Evolutionary conservation across 805 yeast genomes (phyloP), one percentile per base, ranked within the genome.

Genomic region (Starmerella bombi): DNA sequence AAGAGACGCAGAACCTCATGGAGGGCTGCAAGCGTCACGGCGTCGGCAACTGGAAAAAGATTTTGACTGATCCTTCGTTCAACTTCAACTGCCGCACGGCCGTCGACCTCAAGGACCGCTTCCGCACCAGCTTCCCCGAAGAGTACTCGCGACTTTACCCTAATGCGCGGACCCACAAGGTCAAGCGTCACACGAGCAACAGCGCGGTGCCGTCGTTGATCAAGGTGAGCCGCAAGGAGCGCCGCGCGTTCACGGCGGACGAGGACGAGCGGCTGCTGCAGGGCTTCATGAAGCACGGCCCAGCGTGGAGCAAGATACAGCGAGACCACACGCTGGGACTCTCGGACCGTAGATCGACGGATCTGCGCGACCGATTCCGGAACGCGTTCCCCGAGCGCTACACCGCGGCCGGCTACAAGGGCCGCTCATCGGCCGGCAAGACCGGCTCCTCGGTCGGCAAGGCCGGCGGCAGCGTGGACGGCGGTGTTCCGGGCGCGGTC

Each of bases 1-100:
- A 57, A 39, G 70, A 65, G 49, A 65, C 70, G 5, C 56, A 57
- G 17, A 58, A 62, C 42, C 56, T 65, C 6, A 54, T 66, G 55
- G 62, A 62, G 32, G 70, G 70, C 31, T 66, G 70, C 51, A 58
- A 55, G 41, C 55, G 55, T 27, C 62, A 62, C 44, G 67, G 67
- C 4, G 66, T 62, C 7, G 69, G 69, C 38, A 65, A 66, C 56
- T 65, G 70, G 70, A 65, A 65, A 48, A 66, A 65, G 55, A 65
- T 65, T 25, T 54, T 65, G 34, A 60, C 59, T 16, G 70, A 65
- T 45, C 61, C 64, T 18, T 43, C 51, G n/a, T 58, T 60, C 46
- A 53, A 53, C 35, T 59, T 65, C 58, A 61, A 62, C 50, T 59
- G 62, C 51, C 59, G 70, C 16, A 64, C 67, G 12, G 69, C 70